A percentile compares a stretch with the other conserved stretches of the same genome.
phyloP scores from a whole-genome alignment of 176 grass and related monocot genomes.

The Puccinellia tenuiflora region DNA sequence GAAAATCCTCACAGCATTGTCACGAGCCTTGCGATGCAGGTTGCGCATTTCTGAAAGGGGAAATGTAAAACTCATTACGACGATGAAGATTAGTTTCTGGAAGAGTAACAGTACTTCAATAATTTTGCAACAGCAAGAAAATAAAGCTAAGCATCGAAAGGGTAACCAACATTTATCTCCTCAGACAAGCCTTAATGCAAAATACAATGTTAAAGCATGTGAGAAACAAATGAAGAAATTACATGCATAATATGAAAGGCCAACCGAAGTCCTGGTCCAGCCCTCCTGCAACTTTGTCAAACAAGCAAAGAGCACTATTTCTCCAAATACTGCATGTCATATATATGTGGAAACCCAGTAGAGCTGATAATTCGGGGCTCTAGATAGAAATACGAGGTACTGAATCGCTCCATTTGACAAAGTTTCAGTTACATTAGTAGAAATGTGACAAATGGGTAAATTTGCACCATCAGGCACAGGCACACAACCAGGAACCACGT shows the following conservation, averaged over 20 bases:
- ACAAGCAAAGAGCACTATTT: not conserved
- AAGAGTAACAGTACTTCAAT: not conserved
- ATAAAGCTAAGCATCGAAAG: not conserved
- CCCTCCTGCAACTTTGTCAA: not conserved
- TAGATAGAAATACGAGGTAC: constrained; percentile 3
- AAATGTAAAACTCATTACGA: constrained; percentile 15
- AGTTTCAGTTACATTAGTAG: not conserved
- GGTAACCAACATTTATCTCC: not conserved
- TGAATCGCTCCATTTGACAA: not conserved
- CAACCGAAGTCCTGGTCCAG: not conserved
- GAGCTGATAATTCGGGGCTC: not conserved
- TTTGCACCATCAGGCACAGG: not conserved
- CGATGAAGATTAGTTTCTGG: not conserved
- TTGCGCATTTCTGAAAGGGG: constrained; percentile 59
- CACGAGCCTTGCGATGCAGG: constrained; percentile 51
- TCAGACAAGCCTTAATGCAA: not conserved
- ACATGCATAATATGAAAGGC: not conserved
- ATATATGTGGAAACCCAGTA: not conserved
- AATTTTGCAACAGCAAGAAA: not conserved
- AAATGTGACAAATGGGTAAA: not conserved
- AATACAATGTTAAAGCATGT: constrained; percentile 13
- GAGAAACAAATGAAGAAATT: not conserved
- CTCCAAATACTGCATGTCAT: constrained; percentile 2
- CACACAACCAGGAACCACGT: not conserved
- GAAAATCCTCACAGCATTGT: constrained; percentile 55